Percentiles rank a stretch among this genome's conserved stretches.
phyloP scores from a whole-genome alignment of 2,329 filamentous ascomycete species.

The Escovopsis weberi region DNA sequence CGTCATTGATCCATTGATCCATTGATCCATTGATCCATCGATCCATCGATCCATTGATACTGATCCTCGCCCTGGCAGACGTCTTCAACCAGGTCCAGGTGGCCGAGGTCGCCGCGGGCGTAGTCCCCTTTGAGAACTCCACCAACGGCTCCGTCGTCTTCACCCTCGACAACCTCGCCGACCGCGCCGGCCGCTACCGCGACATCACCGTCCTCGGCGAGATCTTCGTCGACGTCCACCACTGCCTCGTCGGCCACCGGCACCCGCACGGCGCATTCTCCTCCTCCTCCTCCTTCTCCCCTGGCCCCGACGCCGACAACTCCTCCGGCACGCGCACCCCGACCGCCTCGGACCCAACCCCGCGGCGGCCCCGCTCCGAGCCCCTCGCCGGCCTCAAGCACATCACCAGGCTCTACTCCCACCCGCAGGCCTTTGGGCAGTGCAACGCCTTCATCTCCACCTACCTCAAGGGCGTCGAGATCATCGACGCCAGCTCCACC shows the following conservation, averaged over 20 bases:
- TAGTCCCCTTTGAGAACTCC: conserved; percentile 92
- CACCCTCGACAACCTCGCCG: conserved; percentile 78
- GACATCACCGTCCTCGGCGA: conserved; percentile 69
- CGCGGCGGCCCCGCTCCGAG: conserved; percentile 28
- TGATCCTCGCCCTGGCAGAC: no score
- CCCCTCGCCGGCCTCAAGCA: conserved; percentile 40
- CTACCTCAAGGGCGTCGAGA: conserved; percentile 59
- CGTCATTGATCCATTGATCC: conserved; percentile 6
- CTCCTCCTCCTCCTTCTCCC: not conserved
- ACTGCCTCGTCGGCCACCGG: conserved; percentile 59
- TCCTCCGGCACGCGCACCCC: conserved; percentile 34
- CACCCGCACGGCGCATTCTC: no score
- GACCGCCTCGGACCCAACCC: conserved; percentile 30
- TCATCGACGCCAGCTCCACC: conserved; percentile 73
- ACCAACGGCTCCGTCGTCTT: conserved; percentile 86
- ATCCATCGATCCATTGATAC: no score
- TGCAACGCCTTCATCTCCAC: conserved; percentile 60
- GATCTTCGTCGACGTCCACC: conserved; percentile 74
- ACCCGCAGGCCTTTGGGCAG: conserved; percentile 92
- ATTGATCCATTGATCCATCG: no score
- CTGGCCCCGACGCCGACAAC: conserved; percentile 13
- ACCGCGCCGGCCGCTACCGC: conserved; percentile 47
- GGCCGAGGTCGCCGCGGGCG: conserved; percentile 50
- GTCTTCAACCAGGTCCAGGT: conserved; percentile 68
- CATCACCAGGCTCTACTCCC: conserved; percentile 70